Evolutionary conservation across 2,329 filamentous ascomycete species (phyloP).

Genomic region (Paecilomyces fulvus): DNA sequence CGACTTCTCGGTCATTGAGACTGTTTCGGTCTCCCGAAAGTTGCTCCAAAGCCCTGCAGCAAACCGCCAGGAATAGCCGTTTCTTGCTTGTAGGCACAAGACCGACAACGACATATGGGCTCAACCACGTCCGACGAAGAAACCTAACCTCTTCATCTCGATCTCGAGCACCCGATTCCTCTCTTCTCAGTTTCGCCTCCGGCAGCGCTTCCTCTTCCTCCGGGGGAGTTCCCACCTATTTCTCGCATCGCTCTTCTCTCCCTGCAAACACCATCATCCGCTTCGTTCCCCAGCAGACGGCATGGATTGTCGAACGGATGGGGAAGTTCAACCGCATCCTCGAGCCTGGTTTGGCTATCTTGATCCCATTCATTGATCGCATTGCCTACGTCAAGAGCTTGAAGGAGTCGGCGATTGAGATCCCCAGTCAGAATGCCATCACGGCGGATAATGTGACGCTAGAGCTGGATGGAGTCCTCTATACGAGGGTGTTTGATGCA

Average conservation of each 20-base stretch:
- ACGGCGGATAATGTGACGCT: slow-evolving; percentile 97
- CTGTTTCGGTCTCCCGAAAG: slow-evolving; percentile 20
- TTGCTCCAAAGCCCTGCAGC: slow-evolving; percentile 14
- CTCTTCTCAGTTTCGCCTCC: slow-evolving; percentile 22
- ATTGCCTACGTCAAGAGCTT: slow-evolving; percentile 97
- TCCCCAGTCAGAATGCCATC: slow-evolving; percentile 94
- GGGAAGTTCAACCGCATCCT: slow-evolving; percentile 92
- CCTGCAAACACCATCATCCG: slow-evolving; percentile 92
- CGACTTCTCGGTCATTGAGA: slow-evolving; percentile 26
- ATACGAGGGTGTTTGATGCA: slow-evolving; percentile 92
- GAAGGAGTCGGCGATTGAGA: slow-evolving; percentile 94
- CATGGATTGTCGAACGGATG: slow-evolving; percentile 99
- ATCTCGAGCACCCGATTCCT: slow-evolving; percentile 22
- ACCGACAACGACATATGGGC: slow-evolving; percentile 8
- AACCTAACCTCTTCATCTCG: slow-evolving; percentile 22
- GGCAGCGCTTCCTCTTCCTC: slow-evolving; percentile 14
- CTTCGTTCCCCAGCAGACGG: slow-evolving; percentile 98
- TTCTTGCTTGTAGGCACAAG: slow-evolving; percentile 11
- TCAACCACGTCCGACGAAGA: slow-evolving; percentile 19
- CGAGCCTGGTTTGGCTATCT: slow-evolving; percentile 78
- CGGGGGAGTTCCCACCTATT: slow-evolving; percentile 58
- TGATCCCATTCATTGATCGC: slow-evolving; percentile 84
- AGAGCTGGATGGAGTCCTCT: slow-evolving; percentile 90
- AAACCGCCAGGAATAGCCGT: slow-evolving; percentile 10
- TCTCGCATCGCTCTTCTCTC: slow-evolving; percentile 55